These are phyloP conservation scores for Trametes coccinea DNA, from an alignment of 768 basidiomycete genomes.

Conservation along the genomic window DNA sequence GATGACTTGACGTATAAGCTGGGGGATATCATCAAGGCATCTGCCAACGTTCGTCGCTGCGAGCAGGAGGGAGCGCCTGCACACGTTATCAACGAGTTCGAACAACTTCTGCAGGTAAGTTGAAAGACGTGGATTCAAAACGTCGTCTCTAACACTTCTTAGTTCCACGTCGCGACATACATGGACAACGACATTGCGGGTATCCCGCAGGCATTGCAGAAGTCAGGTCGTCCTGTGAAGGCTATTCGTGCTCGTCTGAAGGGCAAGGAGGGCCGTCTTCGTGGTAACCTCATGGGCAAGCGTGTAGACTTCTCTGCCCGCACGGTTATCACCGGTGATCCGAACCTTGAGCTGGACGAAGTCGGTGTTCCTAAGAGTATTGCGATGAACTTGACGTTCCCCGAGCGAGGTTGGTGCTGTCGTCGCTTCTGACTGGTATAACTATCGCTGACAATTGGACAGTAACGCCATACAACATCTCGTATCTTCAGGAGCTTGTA, in stretches of 20 bases:
- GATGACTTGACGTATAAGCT: slow-evolving; percentile 99
- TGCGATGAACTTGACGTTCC: slow-evolving; percentile 97
- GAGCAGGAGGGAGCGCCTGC: slow-evolving; percentile 97
- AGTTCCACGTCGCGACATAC: slow-evolving; percentile 99
- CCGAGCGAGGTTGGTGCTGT: slow-evolving; percentile 77
- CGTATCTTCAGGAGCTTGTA: slow-evolving; percentile 91
- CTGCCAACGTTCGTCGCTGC: slow-evolving; percentile 85
- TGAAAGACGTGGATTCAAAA: not conserved
- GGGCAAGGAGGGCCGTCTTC: slow-evolving; percentile 96
- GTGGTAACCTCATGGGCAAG: slow-evolving; percentile 99
- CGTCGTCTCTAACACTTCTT: slow-evolving; percentile 1
- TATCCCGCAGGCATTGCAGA: slow-evolving; percentile 95
- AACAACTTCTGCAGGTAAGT: slow-evolving; percentile 88
- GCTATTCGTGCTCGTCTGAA: slow-evolving; percentile 97
- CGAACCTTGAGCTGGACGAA: slow-evolving; percentile 93
- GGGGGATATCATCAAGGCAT: slow-evolving; percentile 94
- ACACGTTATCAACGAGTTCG: slow-evolving; percentile 93
- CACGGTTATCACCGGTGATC: slow-evolving; percentile 99
- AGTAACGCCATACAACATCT: slow-evolving; percentile 98
- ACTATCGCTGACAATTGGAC: not conserved
- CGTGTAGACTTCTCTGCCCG: slow-evolving; percentile 99
- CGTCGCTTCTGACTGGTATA: not conserved
- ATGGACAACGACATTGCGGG: slow-evolving; percentile 99
- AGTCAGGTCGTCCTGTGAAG: slow-evolving; percentile 96
- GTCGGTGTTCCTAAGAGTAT: slow-evolving; percentile 95